Conservation (phyloP, 441 rosid genomes). For the Aleurites moluccanus region DNA sequence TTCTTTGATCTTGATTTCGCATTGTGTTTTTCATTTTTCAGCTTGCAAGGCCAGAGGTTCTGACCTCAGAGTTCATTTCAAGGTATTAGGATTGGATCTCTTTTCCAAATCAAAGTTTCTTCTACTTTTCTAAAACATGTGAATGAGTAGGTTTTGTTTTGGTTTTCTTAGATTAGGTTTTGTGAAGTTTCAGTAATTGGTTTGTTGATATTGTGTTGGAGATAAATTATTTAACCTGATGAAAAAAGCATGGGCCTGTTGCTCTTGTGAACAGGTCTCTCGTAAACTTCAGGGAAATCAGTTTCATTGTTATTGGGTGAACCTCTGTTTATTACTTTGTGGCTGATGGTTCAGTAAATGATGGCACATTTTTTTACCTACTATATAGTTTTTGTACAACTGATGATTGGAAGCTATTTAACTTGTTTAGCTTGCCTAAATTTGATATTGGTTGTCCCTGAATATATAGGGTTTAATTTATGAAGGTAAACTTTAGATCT, state of each 20-base stretch:
- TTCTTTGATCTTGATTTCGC: background rate
- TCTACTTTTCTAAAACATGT: background rate
- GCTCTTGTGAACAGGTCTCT: conserved; percentile 49
- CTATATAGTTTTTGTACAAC: background rate
- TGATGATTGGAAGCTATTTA: background rate
- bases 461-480: background rate
- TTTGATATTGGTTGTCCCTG: background rate
- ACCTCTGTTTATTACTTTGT: conserved; percentile 33
- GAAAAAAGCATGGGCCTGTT: conserved; percentile 69
- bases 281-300: conserved; percentile 65
- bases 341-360: conserved; percentile 34
- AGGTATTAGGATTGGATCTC: conserved; percentile 36
- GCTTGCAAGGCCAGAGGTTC: conserved; percentile 81
- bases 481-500: background rate
- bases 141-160: background rate
- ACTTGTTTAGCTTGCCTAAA: background rate
- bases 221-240: conserved; percentile 33
- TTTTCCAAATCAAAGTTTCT: background rate
- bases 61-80: conserved; percentile 73
- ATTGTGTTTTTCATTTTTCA: conserved; percentile 23
- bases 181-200: background rate
- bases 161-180: background rate
- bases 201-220: background rate
- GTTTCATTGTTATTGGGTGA: conserved; percentile 53
- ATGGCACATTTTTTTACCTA: conserved; percentile 2